A percentile compares a stretch with the other conserved stretches of the same genome.
Conservation (phyloP, 2,329 filamentous ascomycete species). For the Beauveria brongniartii region DNA sequence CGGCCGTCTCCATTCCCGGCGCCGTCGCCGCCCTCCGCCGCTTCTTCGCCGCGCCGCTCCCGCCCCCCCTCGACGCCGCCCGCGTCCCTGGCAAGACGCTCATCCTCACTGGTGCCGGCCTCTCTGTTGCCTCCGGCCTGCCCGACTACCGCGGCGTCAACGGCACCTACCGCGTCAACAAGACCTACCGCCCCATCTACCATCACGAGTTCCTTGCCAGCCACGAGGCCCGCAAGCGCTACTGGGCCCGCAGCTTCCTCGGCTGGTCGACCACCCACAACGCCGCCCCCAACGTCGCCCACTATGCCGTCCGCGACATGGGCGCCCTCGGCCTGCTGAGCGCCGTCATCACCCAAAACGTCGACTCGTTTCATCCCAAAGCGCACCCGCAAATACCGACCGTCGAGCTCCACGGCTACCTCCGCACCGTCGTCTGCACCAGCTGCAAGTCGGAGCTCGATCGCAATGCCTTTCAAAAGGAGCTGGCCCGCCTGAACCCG, state of each 20-base stretch:
- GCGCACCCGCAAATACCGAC: slow-evolving; percentile 70
- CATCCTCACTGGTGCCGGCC: slow-evolving; percentile 70
- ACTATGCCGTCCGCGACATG: slow-evolving; percentile 68
- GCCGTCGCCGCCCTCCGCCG: slow-evolving; percentile 68
- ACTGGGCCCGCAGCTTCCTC: slow-evolving; percentile 92
- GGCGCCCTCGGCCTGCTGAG: slow-evolving; percentile 64
- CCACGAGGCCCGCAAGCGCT: slow-evolving; percentile 82
- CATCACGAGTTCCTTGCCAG: slow-evolving; percentile 77
- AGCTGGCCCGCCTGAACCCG: slow-evolving; percentile 73
- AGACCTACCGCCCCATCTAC: slow-evolving; percentile 84
- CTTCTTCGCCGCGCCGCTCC: slow-evolving; percentile 62
- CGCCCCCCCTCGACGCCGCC: slow-evolving; percentile 29
- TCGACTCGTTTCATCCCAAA: slow-evolving; percentile 82
- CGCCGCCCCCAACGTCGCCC: slow-evolving; percentile 71
- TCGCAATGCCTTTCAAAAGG: slow-evolving; percentile 65
- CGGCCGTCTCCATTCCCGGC: slow-evolving; percentile 60
- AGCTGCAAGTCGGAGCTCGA: slow-evolving; percentile 67
- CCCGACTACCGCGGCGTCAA: slow-evolving; percentile 86
- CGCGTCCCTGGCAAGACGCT: slow-evolving; percentile 31
- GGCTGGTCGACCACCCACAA: slow-evolving; percentile 79
- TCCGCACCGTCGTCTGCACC: slow-evolving; percentile 72
- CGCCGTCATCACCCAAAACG: slow-evolving; percentile 87
- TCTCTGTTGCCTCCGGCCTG: slow-evolving; percentile 86
- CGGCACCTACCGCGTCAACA: slow-evolving; percentile 89
- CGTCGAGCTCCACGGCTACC: slow-evolving; percentile 84